Percentiles rank a stretch among this genome's conserved stretches.
Conservation (phyloP, 257 asterid genomes). For the Salvia rosmarinus region DNA sequence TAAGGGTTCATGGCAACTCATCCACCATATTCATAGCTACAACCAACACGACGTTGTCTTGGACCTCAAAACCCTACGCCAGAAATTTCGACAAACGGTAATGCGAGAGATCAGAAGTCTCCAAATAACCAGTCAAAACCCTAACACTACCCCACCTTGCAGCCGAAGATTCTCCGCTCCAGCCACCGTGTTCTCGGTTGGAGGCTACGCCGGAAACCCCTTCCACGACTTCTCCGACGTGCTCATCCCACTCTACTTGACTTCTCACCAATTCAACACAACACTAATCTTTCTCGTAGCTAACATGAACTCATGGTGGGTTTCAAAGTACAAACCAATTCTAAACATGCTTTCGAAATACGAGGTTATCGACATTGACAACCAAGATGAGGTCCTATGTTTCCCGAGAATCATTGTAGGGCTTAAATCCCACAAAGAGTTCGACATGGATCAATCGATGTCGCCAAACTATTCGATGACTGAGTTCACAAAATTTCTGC, state of each 20-base stretch:
- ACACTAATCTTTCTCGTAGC: constrained; percentile 45
- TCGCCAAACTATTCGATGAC: constrained; percentile 34
- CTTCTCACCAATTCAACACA: constrained; percentile 45
- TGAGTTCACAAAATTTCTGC: constrained; percentile 47
- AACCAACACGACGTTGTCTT: not conserved
- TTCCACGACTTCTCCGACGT: constrained; percentile 70
- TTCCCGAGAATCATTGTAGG: constrained; percentile 54
- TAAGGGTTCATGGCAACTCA: constrained; percentile 52
- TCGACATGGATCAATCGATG: constrained; percentile 38
- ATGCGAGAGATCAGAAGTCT: not conserved
- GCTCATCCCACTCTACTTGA: constrained; percentile 52
- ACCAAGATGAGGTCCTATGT: constrained; percentile 45
- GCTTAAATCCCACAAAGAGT: constrained; percentile 45
- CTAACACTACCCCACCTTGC: constrained; percentile 43
- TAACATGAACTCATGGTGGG: constrained; percentile 46
- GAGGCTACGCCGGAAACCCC: constrained; percentile 55
- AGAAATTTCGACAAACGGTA: not conserved
- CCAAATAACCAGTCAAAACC: not conserved
- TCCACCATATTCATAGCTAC: constrained; percentile 54
- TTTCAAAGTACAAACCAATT: constrained; percentile 37
- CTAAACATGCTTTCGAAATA: constrained; percentile 46
- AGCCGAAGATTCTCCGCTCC: constrained; percentile 39
- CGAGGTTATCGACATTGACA: constrained; percentile 46
- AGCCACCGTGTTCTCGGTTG: constrained; percentile 56
- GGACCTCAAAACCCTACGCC: constrained; percentile 55